Percentiles rank a stretch among this genome's conserved stretches.
These are phyloP conservation scores for Thelonectria discophora DNA, from an alignment of 2,329 filamentous ascomycete species.

Conservation along the genomic window DNA sequence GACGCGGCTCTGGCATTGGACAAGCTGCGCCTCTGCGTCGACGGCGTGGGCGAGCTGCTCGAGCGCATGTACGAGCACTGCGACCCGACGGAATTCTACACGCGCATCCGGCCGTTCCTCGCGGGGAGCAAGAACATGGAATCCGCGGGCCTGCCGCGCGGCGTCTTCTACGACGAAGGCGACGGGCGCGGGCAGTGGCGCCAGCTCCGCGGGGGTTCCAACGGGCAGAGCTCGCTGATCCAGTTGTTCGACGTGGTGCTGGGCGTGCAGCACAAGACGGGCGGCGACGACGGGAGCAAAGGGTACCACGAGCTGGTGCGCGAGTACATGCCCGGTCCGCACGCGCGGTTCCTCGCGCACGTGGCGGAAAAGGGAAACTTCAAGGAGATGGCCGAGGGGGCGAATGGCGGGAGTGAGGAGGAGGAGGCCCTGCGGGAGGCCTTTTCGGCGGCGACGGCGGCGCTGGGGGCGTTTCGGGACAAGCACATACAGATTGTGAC, in stretches of 20 bases:
- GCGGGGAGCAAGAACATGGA: conserved; percentile 95
- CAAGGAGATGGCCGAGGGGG: conserved; percentile 67
- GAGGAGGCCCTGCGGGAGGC: conserved; percentile 53
- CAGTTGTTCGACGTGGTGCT: conserved; percentile 92
- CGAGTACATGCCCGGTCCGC: conserved; percentile 88
- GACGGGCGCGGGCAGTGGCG: conserved; percentile 72
- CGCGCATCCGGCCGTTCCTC: conserved; percentile 86
- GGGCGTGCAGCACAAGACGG: conserved; percentile 76
- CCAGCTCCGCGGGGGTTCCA: conserved; percentile 88
- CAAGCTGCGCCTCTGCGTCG: conserved; percentile 71
- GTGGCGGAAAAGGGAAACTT: conserved; percentile 78
- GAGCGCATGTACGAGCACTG: conserved; percentile 90
- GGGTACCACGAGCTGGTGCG: conserved; percentile 74
- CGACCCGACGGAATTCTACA: conserved; percentile 87
- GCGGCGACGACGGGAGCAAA: conserved; percentile 48
- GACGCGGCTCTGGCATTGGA: conserved; percentile 71
- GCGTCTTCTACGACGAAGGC: conserved; percentile 85
- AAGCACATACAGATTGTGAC: conserved; percentile 91
- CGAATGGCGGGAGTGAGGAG: conserved; percentile 60
- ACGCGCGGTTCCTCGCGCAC: conserved; percentile 79
- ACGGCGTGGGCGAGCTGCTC: conserved; percentile 72
- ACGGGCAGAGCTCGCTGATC: conserved; percentile 91
- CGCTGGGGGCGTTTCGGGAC: conserved; percentile 79
- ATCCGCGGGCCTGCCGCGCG: conserved; percentile 80
- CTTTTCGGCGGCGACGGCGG: conserved; percentile 78